Evolutionary conservation across 2,329 filamentous ascomycete species (phyloP), one percentile per base, ranked within the genome.

Genomic region (Diaporthe sp.): DNA sequence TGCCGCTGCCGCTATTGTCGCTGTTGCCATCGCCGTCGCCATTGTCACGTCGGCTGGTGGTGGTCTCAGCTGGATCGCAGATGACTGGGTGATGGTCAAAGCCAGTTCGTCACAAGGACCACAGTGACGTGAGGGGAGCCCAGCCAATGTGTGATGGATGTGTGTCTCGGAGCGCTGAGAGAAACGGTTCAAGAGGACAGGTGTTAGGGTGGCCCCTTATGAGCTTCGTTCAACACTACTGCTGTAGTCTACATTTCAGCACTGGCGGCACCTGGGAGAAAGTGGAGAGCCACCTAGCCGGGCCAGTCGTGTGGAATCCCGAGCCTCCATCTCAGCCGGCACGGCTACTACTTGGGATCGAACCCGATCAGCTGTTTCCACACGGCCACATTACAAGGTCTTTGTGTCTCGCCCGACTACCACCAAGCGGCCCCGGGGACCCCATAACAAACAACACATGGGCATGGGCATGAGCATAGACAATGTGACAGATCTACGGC

Each of bases 301-400:
- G 65, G 53, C 75, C 75, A 76, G 55, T 76, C 75, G 73, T 25
- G 10, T 68, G 53, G 39, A 44, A 60, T 46, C 37, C 68, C 73
- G 60, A 71, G 70, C 53, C 68, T 68, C 73, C 75, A 68, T 62
- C 75, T 62, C 58, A 31, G 53, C 60, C 61, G 67, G 55, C 39
- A 75, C 61, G 73, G 68, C 51, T 68, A 68, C 72, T 37, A 72
- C 68, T 71, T 75, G 65, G 75, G 49, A 67, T 67, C 42, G 42
- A 53, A 28, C 62, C 68, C 68, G 72, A 76, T 71, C 67, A 70
- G 65, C 46, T 68, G 62, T 68, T 68, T 68, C 62, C 65, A 55
- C 65, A 70, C 65, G 62, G 15, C 62, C 49, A 55, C 65, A 70
- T 70, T 28, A 42, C 65, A 55, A 62, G 49, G 68, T 57, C 71